These are phyloP conservation scores for Trametes coccinea DNA, from an alignment of 768 basidiomycete genomes.

Conservation along the genomic window DNA sequence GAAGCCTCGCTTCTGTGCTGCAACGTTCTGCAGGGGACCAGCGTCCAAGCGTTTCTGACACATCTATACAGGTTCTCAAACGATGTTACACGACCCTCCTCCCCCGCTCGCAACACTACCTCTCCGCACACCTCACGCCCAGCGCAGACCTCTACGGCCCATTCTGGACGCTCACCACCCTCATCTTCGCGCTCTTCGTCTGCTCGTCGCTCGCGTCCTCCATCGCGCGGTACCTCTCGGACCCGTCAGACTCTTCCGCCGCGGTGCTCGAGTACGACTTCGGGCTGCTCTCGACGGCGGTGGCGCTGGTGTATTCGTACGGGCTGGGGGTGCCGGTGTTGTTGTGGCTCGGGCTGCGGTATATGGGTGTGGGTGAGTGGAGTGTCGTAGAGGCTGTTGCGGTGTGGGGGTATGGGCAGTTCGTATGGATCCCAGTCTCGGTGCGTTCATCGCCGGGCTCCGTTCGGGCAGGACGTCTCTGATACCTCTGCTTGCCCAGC, in stretches of 20 bases:
- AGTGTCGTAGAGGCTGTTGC: constrained; percentile 80
- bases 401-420: constrained; percentile 80
- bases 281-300: constrained; percentile 77
- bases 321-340: constrained; percentile 78
- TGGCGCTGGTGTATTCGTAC: constrained; percentile 85
- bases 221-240: constrained; percentile 82
- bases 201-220: constrained; percentile 91
- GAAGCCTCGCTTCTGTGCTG: constrained; percentile 1
- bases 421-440: constrained; percentile 87
- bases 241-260: constrained; percentile 37
- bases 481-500: constrained; percentile 37
- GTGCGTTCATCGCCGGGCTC: constrained; percentile 42
- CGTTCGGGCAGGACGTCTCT: neutral
- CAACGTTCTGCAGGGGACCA: neutral
- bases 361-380: constrained; percentile 89
- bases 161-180: constrained; percentile 96
- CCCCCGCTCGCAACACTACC: constrained; percentile 67
- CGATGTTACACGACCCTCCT: constrained; percentile 79
- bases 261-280: constrained; percentile 79
- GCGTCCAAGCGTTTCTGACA: constrained; percentile 1
- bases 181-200: constrained; percentile 90
- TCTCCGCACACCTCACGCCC: constrained; percentile 62
- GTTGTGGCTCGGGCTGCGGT: constrained; percentile 84
- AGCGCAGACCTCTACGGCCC: constrained; percentile 82
- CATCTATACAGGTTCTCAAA: constrained; percentile 55